Conservation (phyloP, 257 asterid genomes). For the Henckelia pumila region DNA sequence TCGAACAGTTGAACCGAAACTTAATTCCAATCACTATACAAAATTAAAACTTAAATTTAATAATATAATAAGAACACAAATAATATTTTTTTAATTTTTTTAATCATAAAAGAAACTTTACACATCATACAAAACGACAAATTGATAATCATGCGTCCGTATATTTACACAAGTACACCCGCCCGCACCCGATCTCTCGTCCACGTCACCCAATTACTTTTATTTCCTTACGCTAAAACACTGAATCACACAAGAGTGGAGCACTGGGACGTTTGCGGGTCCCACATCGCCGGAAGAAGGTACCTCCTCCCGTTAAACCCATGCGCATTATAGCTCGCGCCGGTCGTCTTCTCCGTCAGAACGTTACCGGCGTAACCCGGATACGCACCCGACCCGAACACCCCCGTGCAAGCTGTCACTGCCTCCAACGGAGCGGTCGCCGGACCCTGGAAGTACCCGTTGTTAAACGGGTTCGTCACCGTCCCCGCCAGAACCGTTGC, state of each 20-base stretch:
- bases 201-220: no score
- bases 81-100: neutral
- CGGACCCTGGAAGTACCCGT: constrained; percentile 30
- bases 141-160: constrained; percentile 14
- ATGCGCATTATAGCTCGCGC: constrained; percentile 29
- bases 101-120: constrained; percentile 28
- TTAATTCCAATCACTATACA: no score
- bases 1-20: no score
- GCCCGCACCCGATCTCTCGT: constrained; percentile 25
- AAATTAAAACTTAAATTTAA: no score
- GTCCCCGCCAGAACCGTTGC: constrained; percentile 32
- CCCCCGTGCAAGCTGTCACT: constrained; percentile 26
- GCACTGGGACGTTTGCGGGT: constrained; percentile 26
- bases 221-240: no score
- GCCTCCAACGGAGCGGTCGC: constrained; percentile 30
- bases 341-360: constrained; percentile 24
- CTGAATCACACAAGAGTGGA: constrained; percentile 18
- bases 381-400: constrained; percentile 28
- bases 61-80: no score
- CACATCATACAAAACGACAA: constrained; percentile 35
- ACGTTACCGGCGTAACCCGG: constrained; percentile 29
- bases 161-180: constrained; percentile 33
- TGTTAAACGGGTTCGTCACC: constrained; percentile 29
- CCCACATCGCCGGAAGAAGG: constrained; percentile 32
- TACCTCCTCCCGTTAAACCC: constrained; percentile 27